Base-by-base conservation (phyloP, 2,329 filamentous ascomycete species). In the Cercospora sp. region DNA sequence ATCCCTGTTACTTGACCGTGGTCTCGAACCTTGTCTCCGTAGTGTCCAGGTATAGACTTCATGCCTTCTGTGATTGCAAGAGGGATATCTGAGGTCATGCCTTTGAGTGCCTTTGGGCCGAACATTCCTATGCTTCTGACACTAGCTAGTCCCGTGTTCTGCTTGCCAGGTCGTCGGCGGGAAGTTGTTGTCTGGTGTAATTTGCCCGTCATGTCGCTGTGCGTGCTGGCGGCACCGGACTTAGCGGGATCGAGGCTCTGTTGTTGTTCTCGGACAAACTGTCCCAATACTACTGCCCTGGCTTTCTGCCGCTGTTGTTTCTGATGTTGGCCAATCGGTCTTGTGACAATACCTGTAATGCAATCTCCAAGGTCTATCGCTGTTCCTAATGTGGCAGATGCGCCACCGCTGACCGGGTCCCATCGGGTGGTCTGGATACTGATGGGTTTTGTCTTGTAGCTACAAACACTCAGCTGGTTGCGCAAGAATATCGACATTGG, bases 61-160 rank as follows among this genome's bases (percentile, higher is more conserved):
- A 97, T 95, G 0, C 94, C 94, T 78, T 91, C 91, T 0, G 93
- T 91, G 37, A 97, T 80, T 0, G 91, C 91, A 45, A 97, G 81
- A 45, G 91, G 92, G 71, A 97, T 90, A 77, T 96, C 92, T 85
- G 95, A 90, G 0, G 93, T 94, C 1, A 90, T 63, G 77, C 74
- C 8, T 70, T 67, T 5, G 72, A 75, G 53, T 0, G 68, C 67
- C 0, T 76, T 78, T 4, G 16, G 70, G 1, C 69, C 18, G 6
- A 76, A 78, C 6, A 61, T 70, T 13, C 13, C 37, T 13, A 43
- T 43, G 9, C 37, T 43, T 43, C 16, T 43, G 13, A 43, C 13
- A 43, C 37, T 43, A 16, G 37, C 37, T 43, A 43, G 16, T 43
- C 37, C 37, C n/a, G 37, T n/a, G 30, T 10, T 32, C 30, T 32